Conservation (phyloP, 306 rosid species). For the Oemleria cerasiformis region DNA sequence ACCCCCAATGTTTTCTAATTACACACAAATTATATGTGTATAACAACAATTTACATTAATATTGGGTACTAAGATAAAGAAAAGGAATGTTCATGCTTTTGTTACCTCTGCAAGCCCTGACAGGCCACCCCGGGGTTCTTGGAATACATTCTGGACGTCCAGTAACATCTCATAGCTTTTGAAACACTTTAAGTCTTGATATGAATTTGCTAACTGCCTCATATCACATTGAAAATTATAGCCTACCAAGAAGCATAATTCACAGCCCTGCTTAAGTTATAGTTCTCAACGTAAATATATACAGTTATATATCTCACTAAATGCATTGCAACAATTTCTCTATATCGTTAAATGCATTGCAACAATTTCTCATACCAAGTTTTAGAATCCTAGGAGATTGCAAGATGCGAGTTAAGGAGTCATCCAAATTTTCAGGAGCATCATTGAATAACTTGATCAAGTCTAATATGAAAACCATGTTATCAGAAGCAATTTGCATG, state of each 20-base stretch:
- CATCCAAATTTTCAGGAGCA: constrained; percentile 56
- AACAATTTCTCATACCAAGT: constrained; percentile 62
- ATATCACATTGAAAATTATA: constrained; percentile 87
- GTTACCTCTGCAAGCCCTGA: constrained; percentile 82
- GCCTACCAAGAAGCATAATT: constrained; percentile 50
- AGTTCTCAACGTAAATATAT: not conserved
- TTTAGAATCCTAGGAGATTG: constrained; percentile 76
- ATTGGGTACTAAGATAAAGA: not conserved
- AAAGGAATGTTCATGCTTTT: not conserved
- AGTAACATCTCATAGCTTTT: constrained; percentile 73
- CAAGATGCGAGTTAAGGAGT: constrained; percentile 64
- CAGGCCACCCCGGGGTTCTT: constrained; percentile 79
- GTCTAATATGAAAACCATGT: constrained; percentile 69
- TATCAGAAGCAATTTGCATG: constrained; percentile 89
- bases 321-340: constrained; percentile 13
- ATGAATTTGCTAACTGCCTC: constrained; percentile 79
- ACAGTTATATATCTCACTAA: not conserved
- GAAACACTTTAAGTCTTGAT: constrained; percentile 74
- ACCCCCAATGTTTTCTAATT: constrained; percentile 84
- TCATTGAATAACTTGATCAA: constrained; percentile 69
- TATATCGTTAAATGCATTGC: constrained; percentile 2
- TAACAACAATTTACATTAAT: not conserved
- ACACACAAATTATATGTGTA: constrained; percentile 12
- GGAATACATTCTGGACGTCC: constrained; percentile 76
- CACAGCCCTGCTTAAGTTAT: constrained; percentile 23